Base-by-base conservation (phyloP, 441 rosid species). In the Croton laevigatus region DNA sequence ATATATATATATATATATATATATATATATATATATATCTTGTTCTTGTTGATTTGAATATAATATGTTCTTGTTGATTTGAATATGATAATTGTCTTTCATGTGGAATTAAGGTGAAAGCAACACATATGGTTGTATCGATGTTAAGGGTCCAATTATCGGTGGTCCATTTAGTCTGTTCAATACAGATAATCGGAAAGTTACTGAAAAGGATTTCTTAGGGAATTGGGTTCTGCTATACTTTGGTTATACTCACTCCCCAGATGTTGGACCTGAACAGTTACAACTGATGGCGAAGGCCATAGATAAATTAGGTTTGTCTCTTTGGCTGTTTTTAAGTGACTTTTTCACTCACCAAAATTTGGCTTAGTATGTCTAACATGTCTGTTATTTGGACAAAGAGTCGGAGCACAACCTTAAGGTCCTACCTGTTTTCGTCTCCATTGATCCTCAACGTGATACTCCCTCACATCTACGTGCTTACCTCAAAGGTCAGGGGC, bases 391-490 rank as follows among this genome's bases (percentile, higher is more conserved):
- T 65, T 59, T 79, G 76, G 66, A 74, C 66, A 49, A 83, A 94
- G 98, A 88, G 54, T 80, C 81, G 3, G 76, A 76, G 68, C 81
- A 84, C 75, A 81, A 83, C 20, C 63, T 75, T 16, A 85, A 85
- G 87, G 79, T 91, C 63, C 49, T 94, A 55, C 97, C 95, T 6
- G 83, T 90, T 44, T 91, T 87, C 67, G 93, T 94, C 68, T 85
- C 97, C 12, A 85, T 94, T 44, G 97, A 94, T 84, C 98, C 98
- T 75, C 92, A 85, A 68, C 88, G 95, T 19, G 98, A 94, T 61
- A 84, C 83, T 34, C 86, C 89, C 66, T 76, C 85, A 10, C 98
- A 94, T 76, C 96, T 90, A 42, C 62, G 71, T 19, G 85, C 91
- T 49, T 94, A 91, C 81, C 89, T 94, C 60, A 81, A 81, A 87